Evolutionary conservation across 2,329 filamentous ascomycete genomes (phyloP).

Genomic region (Beauveria sp.): DNA sequence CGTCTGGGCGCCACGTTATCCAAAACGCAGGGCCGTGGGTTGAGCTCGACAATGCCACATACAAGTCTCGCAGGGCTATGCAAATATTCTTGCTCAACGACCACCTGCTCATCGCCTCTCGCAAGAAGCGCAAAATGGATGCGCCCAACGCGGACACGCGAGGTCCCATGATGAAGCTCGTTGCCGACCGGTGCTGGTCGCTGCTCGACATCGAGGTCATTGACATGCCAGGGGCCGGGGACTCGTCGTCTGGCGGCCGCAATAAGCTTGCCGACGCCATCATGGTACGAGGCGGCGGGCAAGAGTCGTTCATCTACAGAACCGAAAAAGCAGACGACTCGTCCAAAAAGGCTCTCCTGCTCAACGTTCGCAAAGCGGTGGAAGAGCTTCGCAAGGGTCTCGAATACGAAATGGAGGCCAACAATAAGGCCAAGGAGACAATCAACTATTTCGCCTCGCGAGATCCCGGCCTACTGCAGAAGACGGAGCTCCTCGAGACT

Average conservation of each 20-base stretch:
- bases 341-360: conserved; percentile 73
- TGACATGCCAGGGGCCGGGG: conserved; percentile 66
- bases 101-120: conserved; percentile 81
- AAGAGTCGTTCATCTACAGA: conserved; percentile 90
- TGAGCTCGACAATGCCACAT: conserved; percentile 93
- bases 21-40: conserved; percentile 92
- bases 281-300: conserved; percentile 77
- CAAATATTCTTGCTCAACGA: conserved; percentile 92
- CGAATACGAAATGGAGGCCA: conserved; percentile 80
- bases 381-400: conserved; percentile 83
- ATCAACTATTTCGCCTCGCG: conserved; percentile 79
- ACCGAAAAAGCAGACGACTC: conserved; percentile 73
- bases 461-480: conserved; percentile 68
- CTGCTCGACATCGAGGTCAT: conserved; percentile 88
- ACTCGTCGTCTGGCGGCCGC: conserved; percentile 41
- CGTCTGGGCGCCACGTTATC: conserved; percentile 85
- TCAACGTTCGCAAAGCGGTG: conserved; percentile 85
- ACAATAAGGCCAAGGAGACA: conserved; percentile 74
- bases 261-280: conserved; percentile 76
- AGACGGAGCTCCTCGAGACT: conserved; percentile 71
- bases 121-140: conserved; percentile 86
- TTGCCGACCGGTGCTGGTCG: conserved; percentile 92
- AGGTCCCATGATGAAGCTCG: conserved; percentile 62
- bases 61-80: conserved; percentile 84
- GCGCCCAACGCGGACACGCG: conserved; percentile 43